Percentiles rank a stretch among this genome's conserved stretches.
These are phyloP conservation scores for Escovopsis weberi DNA, from an alignment of 2,329 filamentous ascomycete genomes.

Conservation along the genomic window DNA sequence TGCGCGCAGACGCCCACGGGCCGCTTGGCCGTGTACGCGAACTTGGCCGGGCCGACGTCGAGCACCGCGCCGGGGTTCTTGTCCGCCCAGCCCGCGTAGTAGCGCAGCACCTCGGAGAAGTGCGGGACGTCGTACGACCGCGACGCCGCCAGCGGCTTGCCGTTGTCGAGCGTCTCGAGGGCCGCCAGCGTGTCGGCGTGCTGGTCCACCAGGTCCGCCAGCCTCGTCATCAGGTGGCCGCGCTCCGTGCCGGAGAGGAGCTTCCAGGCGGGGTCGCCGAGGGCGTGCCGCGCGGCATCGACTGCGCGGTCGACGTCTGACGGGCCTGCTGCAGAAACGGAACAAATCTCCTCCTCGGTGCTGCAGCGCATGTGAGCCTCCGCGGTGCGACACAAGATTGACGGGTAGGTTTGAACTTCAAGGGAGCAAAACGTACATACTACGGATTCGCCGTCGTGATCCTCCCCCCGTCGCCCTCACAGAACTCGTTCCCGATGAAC, in stretches of 20 bases:
- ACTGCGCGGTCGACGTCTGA: constrained; percentile 59
- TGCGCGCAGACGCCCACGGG: constrained; percentile 63
- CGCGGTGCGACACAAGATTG: background rate
- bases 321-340: constrained; percentile 52
- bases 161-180: constrained; percentile 66
- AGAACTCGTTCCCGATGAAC: constrained; percentile 74
- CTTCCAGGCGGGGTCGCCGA: constrained; percentile 53
- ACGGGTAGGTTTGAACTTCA: too few species aligned
- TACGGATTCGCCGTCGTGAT: constrained; percentile 55
- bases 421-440: too few species aligned
- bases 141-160: constrained; percentile 56
- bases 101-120: constrained; percentile 39
- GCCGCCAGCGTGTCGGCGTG: constrained; percentile 37
- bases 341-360: constrained; percentile 51
- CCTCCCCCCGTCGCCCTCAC: constrained; percentile 49
- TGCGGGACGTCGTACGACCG: constrained; percentile 47
- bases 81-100: constrained; percentile 69
- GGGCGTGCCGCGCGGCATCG: constrained; percentile 51
- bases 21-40: constrained; percentile 64
- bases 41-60: constrained; percentile 52
- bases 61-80: constrained; percentile 71
- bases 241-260: constrained; percentile 53
- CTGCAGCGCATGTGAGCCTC: constrained; percentile 11
- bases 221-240: constrained; percentile 52
- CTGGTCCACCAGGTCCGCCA: constrained; percentile 53